phyloP scores from a whole-genome alignment of 2,329 filamentous ascomycete genomes.

The Trichoderma atrobrunneum region DNA sequence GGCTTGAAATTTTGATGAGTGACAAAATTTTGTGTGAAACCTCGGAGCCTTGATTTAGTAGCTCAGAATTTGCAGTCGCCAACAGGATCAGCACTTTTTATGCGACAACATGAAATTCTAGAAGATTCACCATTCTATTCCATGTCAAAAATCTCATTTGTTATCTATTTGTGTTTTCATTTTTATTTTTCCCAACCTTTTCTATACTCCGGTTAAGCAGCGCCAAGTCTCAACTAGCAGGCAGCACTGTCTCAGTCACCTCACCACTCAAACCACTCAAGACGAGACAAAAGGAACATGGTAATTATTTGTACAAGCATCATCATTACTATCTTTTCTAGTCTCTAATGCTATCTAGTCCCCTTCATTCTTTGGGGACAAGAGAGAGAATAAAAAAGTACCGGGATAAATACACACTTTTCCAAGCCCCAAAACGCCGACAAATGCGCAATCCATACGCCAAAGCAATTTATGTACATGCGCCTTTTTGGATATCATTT shows the following conservation, averaged over 20 bases:
- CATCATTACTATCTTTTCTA: constrained; percentile 16
- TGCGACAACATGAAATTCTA: too few species aligned
- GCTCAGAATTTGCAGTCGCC: background rate
- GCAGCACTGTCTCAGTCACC: background rate
- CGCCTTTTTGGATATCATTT: background rate
- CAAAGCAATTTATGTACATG: background rate
- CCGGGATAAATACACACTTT: constrained; percentile 22
- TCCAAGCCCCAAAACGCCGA: constrained; percentile 14
- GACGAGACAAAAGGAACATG: background rate
- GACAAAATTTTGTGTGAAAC: constrained; percentile 7
- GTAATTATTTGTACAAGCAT: background rate
- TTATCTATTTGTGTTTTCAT: background rate
- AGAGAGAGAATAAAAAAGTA: constrained; percentile 16
- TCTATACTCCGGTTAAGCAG: background rate
- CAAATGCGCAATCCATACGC: background rate
- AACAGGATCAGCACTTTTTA: background rate
- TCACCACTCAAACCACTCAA: too few species aligned
- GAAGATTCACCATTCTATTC: background rate
- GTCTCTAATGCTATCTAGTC: constrained; percentile 17
- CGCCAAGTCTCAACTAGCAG: background rate
- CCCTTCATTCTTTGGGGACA: constrained; percentile 23
- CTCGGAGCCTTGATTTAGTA: background rate
- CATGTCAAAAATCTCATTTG: background rate
- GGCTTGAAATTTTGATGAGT: background rate
- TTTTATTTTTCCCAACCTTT: background rate